phyloP scores from a whole-genome alignment of 2,329 filamentous ascomycete species.

The Fusarium armeniacum region DNA sequence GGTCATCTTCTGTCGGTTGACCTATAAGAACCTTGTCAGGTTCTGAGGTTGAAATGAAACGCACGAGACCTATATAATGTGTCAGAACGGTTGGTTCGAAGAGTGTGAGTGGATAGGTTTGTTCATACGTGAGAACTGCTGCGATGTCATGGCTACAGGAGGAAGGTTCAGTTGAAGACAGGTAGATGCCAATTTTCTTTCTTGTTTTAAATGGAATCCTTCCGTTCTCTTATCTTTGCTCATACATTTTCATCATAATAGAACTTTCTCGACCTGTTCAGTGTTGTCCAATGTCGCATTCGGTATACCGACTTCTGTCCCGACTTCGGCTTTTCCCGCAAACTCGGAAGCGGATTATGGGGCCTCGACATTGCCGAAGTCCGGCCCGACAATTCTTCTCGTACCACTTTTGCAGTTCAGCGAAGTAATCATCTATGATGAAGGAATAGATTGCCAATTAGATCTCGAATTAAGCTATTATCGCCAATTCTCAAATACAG shows the following conservation, averaged over 20 bases:
- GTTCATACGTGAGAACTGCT: neutral
- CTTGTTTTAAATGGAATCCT: too few species aligned
- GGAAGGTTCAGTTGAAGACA: neutral
- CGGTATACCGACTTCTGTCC: neutral
- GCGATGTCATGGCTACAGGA: neutral
- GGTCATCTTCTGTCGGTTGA: neutral
- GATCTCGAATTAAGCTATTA: too few species aligned
- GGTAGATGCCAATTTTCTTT: neutral
- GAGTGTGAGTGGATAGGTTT: neutral
- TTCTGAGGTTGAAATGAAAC: neutral
- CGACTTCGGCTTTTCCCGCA: neutral
- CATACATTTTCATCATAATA: too few species aligned
- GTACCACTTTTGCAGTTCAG: neutral
- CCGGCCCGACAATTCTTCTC: neutral
- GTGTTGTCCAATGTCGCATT: neutral
- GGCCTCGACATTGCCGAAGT: slow-evolving; percentile 8
- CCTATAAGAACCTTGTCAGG: neutral
- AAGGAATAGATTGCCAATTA: too few species aligned
- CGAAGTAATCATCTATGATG: too few species aligned
- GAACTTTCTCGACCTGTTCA: neutral
- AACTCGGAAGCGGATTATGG: neutral
- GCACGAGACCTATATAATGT: neutral
- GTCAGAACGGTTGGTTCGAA: neutral
- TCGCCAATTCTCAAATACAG: too few species aligned
- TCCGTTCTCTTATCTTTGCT: too few species aligned